Percentiles rank a stretch among this genome's conserved stretches.
Evolutionary conservation across 140 eudicot genomes (phyloP).

Genomic region (Anethum foeniculum): DNA sequence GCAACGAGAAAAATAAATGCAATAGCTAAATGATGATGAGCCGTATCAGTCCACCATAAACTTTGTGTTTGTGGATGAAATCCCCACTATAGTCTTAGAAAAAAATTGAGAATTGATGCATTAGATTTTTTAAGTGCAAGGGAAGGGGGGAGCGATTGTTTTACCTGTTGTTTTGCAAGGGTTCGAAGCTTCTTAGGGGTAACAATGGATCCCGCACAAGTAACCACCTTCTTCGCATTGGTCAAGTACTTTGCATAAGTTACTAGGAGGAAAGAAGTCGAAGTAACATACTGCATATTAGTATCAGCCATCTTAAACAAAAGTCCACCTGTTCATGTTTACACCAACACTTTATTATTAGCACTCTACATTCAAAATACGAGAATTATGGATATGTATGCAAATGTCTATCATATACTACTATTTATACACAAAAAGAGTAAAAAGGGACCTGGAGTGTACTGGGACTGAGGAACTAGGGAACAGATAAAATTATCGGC

Average conservation of each 20-base stretch:
- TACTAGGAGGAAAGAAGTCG: slow-evolving; percentile 76
- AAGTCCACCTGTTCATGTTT: slow-evolving; percentile 54
- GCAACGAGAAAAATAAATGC: too few relatives aligned
- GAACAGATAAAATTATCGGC: slow-evolving; percentile 94
- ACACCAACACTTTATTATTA: not conserved
- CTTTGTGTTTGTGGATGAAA: too few relatives aligned
- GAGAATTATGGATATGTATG: not conserved
- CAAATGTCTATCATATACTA: not conserved
- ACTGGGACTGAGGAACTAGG: slow-evolving; percentile 73
- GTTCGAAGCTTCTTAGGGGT: slow-evolving; percentile 61
- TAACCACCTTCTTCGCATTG: slow-evolving; percentile 54
- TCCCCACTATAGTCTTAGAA: too few relatives aligned
- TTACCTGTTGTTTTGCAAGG: slow-evolving; percentile 76
- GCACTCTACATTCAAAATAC: not conserved
- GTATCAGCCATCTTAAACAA: slow-evolving; percentile 86
- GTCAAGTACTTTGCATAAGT: slow-evolving; percentile 93
- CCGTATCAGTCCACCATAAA: too few relatives aligned
- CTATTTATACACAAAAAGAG: not conserved
- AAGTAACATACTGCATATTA: slow-evolving; percentile 92
- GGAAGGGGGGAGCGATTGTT: not conserved
- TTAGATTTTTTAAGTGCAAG: not conserved
- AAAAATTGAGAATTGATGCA: too few relatives aligned
- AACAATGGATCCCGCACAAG: slow-evolving; percentile 62
- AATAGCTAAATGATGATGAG: too few relatives aligned
- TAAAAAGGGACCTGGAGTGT: slow-evolving; percentile 59